A percentile compares a stretch with the other conserved stretches of the same genome.
These are phyloP conservation scores for Colletotrichum liriopes DNA, from an alignment of 2,329 filamentous ascomycete genomes.

Conservation along the genomic window DNA sequence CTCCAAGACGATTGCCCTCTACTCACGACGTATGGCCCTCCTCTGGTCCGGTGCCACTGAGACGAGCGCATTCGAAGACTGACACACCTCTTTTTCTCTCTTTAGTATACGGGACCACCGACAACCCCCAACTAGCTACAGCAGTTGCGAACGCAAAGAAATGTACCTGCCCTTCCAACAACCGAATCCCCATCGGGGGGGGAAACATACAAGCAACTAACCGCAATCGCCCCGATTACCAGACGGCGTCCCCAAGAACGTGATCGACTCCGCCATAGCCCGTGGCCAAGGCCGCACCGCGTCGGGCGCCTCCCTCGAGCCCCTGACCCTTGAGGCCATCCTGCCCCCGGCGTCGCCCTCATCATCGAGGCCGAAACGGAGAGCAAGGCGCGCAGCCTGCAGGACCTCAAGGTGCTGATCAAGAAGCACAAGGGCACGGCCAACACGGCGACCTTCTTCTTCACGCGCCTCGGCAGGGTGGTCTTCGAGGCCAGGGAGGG, in stretches of 20 bases:
- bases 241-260: constrained; percentile 85
- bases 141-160: constrained; percentile 86
- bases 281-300: constrained; percentile 88
- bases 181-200: constrained; percentile 2
- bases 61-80: constrained; percentile 4
- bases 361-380: constrained; percentile 92
- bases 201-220: background rate
- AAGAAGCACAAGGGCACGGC: constrained; percentile 80
- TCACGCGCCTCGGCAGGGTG: constrained; percentile 84
- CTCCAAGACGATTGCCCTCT: constrained; percentile 80
- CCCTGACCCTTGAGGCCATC: constrained; percentile 84
- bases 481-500: constrained; percentile 73
- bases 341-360: constrained; percentile 83
- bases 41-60: background rate
- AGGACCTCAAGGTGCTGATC: constrained; percentile 80
- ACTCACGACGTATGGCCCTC: constrained; percentile 76
- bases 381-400: constrained; percentile 80
- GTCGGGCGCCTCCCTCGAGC: constrained; percentile 83
- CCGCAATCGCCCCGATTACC: background rate
- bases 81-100: constrained; percentile 18
- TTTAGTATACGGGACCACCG: constrained; percentile 79
- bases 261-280: constrained; percentile 89
- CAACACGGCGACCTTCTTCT: constrained; percentile 82
- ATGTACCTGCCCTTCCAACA: constrained; percentile 58
- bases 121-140: constrained; percentile 83